Base-by-base conservation (phyloP, 2,329 filamentous ascomycete species). In the Emmonsia crescens region DNA sequence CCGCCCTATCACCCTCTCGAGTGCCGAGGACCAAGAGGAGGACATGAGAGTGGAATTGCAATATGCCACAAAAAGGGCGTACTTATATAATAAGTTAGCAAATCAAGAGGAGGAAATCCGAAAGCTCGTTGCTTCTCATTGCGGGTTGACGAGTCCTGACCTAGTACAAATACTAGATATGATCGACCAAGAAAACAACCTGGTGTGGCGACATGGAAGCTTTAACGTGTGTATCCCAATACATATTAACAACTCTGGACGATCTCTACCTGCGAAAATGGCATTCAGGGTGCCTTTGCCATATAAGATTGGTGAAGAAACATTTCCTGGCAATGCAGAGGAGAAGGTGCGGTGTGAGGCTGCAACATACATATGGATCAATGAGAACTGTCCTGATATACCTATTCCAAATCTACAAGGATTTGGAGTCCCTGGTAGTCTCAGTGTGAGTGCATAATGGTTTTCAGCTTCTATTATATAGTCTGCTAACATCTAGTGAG, bases 341-440 rank as follows among this genome's bases (percentile, higher is more conserved):
- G 66, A 68, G 51, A 68, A 66, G 46, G 21, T 66, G 29, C 65
- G 64, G n/a, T 67, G 61, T 29, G 66, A 69, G 54, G 67, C 64
- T 55, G 65, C 62, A 55, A 66, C 67, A 14, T 66, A 66, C 49
- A 62, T 65, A n/a, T 68, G 64, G 63, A 62, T 66, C n/a, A 52
- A 61, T 36, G 42, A 66, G 54, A 67, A 66, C 40, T 68, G 64
- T 54, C 63, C 65, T 6, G 64, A 63, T 27, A 46, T 68, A 55
- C 62, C 64, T 21, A 64, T 66, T 33, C 66, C 66, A n/a, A 61
- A 52, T n/a, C 56, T 68, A 21, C 60, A 60, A 31, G 67, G 66
- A 1, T 67, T 67, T 60, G 67, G 71, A 9, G 63, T 73, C 57
- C 63, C 65, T 36, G 54, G 57, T 48, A 61, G 61, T 9, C 21